Evolutionary conservation across 2,329 filamentous ascomycete species (phyloP).

Genomic region (Aspergillus amoenus): DNA sequence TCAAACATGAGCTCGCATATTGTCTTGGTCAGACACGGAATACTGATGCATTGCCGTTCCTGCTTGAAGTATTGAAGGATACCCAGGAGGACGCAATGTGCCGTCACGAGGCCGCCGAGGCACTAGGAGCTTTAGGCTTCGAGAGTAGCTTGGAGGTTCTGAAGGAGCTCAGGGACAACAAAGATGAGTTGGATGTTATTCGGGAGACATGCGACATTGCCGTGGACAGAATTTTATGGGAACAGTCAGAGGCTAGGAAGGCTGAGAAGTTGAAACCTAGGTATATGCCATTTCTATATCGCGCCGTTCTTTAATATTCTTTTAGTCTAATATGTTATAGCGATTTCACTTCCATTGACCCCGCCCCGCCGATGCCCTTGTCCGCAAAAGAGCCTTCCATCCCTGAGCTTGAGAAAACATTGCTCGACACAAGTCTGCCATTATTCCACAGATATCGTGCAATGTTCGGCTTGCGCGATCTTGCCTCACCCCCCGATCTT

Average conservation of each 20-base stretch:
- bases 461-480: constrained; percentile 95
- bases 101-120: constrained; percentile 93
- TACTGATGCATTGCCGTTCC: constrained; percentile 67
- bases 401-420: constrained; percentile 68
- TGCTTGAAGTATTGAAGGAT: constrained; percentile 74
- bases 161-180: constrained; percentile 69
- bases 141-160: constrained; percentile 71
- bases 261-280: constrained; percentile 77
- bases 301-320: constrained; percentile 26
- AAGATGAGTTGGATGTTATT: constrained; percentile 76
- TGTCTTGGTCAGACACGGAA: constrained; percentile 91
- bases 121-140: constrained; percentile 82
- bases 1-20: constrained; percentile 97
- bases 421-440: constrained; percentile 76
- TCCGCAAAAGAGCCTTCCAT: constrained; percentile 63
- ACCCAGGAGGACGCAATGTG: constrained; percentile 89
- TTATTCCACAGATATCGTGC: constrained; percentile 93
- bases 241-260: constrained; percentile 70
- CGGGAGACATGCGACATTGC: constrained; percentile 96
- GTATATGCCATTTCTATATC: constrained; percentile 54
- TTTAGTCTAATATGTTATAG: constrained; percentile 49
- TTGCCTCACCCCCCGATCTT: constrained; percentile 88
- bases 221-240: constrained; percentile 91
- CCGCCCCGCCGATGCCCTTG: constrained; percentile 82
- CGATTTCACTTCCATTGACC: constrained; percentile 93